Evolutionary conservation across 768 basidiomycete genomes (phyloP), one percentile per base, ranked within the genome.

Genomic region (Cyathus striatus): DNA sequence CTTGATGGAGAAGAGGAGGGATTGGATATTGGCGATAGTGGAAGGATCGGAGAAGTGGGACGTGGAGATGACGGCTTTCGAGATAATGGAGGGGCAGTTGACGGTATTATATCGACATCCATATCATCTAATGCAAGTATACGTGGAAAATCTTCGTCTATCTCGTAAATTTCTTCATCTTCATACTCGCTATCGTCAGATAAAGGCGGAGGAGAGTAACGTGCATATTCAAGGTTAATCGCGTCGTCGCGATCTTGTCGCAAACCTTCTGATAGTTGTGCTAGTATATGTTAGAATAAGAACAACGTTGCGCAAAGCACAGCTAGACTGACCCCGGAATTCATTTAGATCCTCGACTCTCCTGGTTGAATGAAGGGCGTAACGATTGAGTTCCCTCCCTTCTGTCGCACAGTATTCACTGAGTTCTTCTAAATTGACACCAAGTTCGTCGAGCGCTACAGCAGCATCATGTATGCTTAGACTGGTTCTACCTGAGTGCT

Each of bases 331-430:
- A 82, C 85, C 78, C 70, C 73, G 80, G 59, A 86, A 74, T 58
- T 88, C 88, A 41, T 72, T 66, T 56, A 90, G 61, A 56, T 89
- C 87, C 58, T 89, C 86, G 9, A 79, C 68, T 52, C 86, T 69
- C 52, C 82, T 70, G 32, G 69, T 68, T 4, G 80, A 79, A 56
- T 80, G 78, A 4, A 76, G 61, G 5, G 80, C 78, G 59, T 88
- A 88, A 25, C 83, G 75, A 20, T 74, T 70, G 45, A 90, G 59
- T 52, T 90, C 88, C 52, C 67, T 68, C 16, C 76, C 86, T 59
- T 90, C 88, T 1, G 75, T 66, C n/a, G 62, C 56, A 41, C 71
- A 75, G 52, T 86, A 89, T 44, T 84, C 83, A 20, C 56, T 63
- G 42, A 92, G 64, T 57, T 92, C 90, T 6, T 85, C 77, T 18